Base-by-base conservation (phyloP, 148 eudicot genomes). In the Hydrangea macrophylla region DNA sequence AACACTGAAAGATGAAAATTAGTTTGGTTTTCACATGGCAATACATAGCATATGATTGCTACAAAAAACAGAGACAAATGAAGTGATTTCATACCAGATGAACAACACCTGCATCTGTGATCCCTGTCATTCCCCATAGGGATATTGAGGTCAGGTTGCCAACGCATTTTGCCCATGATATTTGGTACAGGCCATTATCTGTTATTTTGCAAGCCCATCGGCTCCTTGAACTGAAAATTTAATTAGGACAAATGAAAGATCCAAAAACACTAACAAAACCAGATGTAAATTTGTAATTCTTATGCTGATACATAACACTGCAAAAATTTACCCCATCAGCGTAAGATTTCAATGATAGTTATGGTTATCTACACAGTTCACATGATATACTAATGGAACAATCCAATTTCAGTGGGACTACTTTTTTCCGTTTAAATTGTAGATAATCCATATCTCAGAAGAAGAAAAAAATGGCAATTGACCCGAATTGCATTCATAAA, bases 201-300 rank as follows among this genome's bases (percentile, higher is more conserved):
- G 99, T 90, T 66, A 94, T 91, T 75, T 89, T 97, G 77, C 97
- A 94, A 35, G 93, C 99, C 99, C 97, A 90, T 20, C 96, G 76
- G 77, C 97, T 91, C 84, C 90, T 90, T 27, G 99, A 89, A 71
- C 99, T 94, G 87, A 54, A 78, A 57, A 55, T 20, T 17, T 25
- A 18, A 36, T n/a, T 24, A 63, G 5, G 20, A 62, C 17, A 51
- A 68, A 37, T 53, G 20, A 44, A n/a, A 17, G 23, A 48, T 15
- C 53, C 53, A 48, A 48, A 3, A 35, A 48, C 13, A 48, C 23
- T 18, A 48, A 15, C 17, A 8, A 48, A 48, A 15, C 53, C 17
- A 48, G 12, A 22, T 17, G 53, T 48, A 48, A n/a, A 48, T 48
- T 22, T 18, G 17, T 20, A 18, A 48, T 48, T 18, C 18, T 48